Evolutionary conservation across 164 flowering plant genomes (phyloP).

Genomic region (Taxillus chinensis): DNA sequence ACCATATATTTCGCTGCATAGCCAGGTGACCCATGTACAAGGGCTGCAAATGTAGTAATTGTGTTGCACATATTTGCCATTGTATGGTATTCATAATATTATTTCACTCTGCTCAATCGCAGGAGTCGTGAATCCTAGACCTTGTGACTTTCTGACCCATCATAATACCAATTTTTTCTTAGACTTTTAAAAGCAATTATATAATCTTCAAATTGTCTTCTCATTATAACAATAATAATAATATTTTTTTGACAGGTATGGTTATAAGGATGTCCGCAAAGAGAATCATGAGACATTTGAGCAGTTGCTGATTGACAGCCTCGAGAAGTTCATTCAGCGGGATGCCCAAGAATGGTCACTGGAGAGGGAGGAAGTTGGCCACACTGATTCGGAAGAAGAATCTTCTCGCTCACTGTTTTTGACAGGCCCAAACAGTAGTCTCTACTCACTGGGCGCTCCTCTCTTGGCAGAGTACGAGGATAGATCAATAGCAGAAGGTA

Average conservation of each 20-base stretch:
- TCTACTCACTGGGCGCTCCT: slow-evolving; percentile 34
- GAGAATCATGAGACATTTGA: slow-evolving; percentile 95
- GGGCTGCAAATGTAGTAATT: background rate
- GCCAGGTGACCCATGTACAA: slow-evolving; percentile 51
- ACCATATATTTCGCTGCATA: slow-evolving; percentile 93
- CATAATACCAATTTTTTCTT: no score
- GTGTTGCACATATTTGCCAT: background rate
- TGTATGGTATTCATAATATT: no score
- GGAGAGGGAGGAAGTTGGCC: slow-evolving; percentile 85
- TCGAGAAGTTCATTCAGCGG: slow-evolving; percentile 87
- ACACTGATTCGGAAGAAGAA: slow-evolving; percentile 57
- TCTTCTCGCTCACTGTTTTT: slow-evolving; percentile 35
- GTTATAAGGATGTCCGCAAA: slow-evolving; percentile 90
- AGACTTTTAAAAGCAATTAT: no score
- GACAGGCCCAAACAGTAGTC: slow-evolving; percentile 79
- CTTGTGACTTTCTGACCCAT: no score
- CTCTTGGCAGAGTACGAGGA: slow-evolving; percentile 46
- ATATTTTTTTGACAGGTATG: slow-evolving; percentile 51
- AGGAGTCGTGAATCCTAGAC: no score
- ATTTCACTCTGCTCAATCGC: no score
- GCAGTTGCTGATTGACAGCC: slow-evolving; percentile 91
- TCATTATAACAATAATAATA: no score
- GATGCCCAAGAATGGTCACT: slow-evolving; percentile 89
- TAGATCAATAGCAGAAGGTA: slow-evolving; percentile 32
- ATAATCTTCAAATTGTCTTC: no score